phyloP scores from a whole-genome alignment of 2,329 filamentous ascomycete species.

The Anthostomella pinea region DNA sequence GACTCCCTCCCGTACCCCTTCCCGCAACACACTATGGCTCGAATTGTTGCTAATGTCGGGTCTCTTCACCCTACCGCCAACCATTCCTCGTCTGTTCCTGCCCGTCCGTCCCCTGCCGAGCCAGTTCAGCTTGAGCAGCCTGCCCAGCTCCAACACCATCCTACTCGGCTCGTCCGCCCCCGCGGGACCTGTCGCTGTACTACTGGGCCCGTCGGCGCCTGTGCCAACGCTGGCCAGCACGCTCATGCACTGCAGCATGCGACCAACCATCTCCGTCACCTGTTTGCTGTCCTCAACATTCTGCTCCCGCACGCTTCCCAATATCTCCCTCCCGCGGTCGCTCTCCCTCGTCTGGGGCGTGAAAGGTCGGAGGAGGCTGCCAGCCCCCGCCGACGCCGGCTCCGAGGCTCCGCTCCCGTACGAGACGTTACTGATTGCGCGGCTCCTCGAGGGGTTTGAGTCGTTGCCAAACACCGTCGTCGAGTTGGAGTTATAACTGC shows the following conservation, averaged over 20 bases:
- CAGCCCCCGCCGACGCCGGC: conserved; percentile 33
- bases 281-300: conserved; percentile 69
- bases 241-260: conserved; percentile 95
- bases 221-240: conserved; percentile 73
- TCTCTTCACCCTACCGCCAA: conserved; percentile 61
- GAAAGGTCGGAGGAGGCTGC: conserved; percentile 48
- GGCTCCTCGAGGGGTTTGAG: conserved; percentile 56
- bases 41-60: conserved; percentile 32
- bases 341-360: conserved; percentile 41
- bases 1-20: conserved; percentile 26
- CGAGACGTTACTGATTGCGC: conserved; percentile 83
- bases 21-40: conserved; percentile 16
- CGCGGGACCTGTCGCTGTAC: conserved; percentile 33
- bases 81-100: conserved; percentile 83
- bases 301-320: conserved; percentile 50
- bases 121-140: conserved; percentile 95
- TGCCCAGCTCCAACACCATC: conserved; percentile 79
- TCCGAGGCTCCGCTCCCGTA: conserved; percentile 52
- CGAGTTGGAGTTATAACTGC: conserved; percentile 75
- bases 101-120: conserved; percentile 86
- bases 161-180: conserved; percentile 65
- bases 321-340: conserved; percentile 8
- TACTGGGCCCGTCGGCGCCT: conserved; percentile 66
- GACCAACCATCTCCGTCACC: conserved; percentile 88
- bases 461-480: conserved; percentile 75